phyloP scores from a whole-genome alignment of 129 eudicot species.

The Calendula officinalis region DNA sequence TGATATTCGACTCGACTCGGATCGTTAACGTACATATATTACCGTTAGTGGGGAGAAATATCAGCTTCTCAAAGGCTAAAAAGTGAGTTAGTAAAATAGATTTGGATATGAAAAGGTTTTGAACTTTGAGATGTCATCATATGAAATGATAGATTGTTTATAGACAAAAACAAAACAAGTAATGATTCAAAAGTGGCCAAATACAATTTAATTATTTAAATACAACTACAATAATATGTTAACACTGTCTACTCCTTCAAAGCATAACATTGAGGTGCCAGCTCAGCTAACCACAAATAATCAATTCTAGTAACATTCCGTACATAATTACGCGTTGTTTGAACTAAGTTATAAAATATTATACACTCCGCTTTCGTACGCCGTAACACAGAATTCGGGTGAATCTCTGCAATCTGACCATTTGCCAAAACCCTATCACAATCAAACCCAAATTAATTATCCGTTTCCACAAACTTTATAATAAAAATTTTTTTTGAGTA shows the following conservation, averaged over 20 bases:
- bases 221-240: too few relatives aligned
- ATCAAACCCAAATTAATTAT: slow-evolving; percentile 3
- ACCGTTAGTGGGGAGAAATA: too few relatives aligned
- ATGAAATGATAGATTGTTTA: too few relatives aligned
- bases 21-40: too few relatives aligned
- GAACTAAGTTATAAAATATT: slow-evolving; percentile 67
- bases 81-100: too few relatives aligned
- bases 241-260: slow-evolving; percentile 36
- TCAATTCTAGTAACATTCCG: slow-evolving; percentile 82
- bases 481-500: not conserved
- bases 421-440: slow-evolving; percentile 74
- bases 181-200: too few relatives aligned
- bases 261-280: slow-evolving; percentile 85
- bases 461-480: not conserved
- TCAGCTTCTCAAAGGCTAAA: too few relatives aligned
- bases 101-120: too few relatives aligned
- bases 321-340: slow-evolving; percentile 70
- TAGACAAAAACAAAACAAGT: too few relatives aligned
- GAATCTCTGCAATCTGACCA: slow-evolving; percentile 80
- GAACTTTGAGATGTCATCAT: too few relatives aligned
- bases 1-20: too few relatives aligned
- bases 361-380: slow-evolving; percentile 79
- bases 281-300: slow-evolving; percentile 86
- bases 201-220: too few relatives aligned
- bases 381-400: slow-evolving; percentile 74